phyloP scores from a whole-genome alignment of 208 protist species.

The Histomonas meleagridis region DNA sequence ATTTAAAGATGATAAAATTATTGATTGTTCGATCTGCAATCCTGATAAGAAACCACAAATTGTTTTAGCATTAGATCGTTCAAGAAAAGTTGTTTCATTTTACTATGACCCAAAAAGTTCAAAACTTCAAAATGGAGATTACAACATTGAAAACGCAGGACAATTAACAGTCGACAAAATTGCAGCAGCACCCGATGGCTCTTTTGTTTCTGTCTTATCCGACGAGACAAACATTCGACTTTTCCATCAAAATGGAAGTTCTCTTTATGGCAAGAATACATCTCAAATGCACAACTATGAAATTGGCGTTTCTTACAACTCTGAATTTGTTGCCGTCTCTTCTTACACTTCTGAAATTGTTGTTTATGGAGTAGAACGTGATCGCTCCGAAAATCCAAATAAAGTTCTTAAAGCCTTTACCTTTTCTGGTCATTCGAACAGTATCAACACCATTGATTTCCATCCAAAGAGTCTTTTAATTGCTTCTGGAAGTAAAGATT shows the following conservation, averaged over 20 bases:
- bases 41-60: not conserved
- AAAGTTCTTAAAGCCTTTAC: conserved; percentile 3
- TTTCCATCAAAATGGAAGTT: not conserved
- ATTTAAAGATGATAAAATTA: not conserved
- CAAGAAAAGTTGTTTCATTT: not conserved
- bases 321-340: not conserved
- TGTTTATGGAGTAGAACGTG: not conserved
- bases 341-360: conserved; percentile 21
- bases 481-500: not conserved
- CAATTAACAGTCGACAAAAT: not conserved
- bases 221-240: not conserved
- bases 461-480: not conserved
- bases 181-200: not conserved
- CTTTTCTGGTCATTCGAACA: not conserved
- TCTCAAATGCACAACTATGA: not conserved
- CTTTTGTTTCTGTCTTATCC: not conserved
- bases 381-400: not conserved
- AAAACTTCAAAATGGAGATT: not conserved
- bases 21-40: not conserved
- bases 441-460: not conserved
- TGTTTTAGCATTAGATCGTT: not conserved
- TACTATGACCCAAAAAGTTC: no score
- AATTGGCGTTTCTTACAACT: not conserved
- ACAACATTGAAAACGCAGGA: not conserved
- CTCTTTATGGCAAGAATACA: not conserved